Percentiles rank a stretch among this genome's conserved stretches.
These are phyloP conservation scores for Aspergillus sp. DNA, from an alignment of 2,329 filamentous ascomycete genomes.

Conservation along the genomic window DNA sequence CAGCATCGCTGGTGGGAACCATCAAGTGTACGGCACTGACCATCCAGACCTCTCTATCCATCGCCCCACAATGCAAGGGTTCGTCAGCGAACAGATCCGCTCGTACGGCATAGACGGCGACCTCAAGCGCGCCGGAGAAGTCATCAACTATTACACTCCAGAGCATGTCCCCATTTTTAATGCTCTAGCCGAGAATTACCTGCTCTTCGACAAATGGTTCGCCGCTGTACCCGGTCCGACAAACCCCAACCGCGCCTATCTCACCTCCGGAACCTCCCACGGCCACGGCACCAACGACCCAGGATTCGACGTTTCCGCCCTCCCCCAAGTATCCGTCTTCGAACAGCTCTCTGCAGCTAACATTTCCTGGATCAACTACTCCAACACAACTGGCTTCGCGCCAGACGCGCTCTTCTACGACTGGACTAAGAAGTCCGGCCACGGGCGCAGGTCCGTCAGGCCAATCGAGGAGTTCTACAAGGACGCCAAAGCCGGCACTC, in stretches of 20 bases:
- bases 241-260: slow-evolving; percentile 42
- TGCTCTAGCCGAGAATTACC: slow-evolving; percentile 44
- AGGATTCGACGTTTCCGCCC: slow-evolving; percentile 34
- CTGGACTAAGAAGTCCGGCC: slow-evolving; percentile 39
- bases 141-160: slow-evolving; percentile 46
- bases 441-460: slow-evolving; percentile 33
- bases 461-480: slow-evolving; percentile 55
- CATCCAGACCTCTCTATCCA: slow-evolving; percentile 29
- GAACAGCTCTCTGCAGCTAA: slow-evolving; percentile 37
- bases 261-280: slow-evolving; percentile 37
- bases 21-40: slow-evolving; percentile 43
- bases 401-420: slow-evolving; percentile 40
- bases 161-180: slow-evolving; percentile 44
- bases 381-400: slow-evolving; percentile 44
- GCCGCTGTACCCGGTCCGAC: slow-evolving; percentile 43
- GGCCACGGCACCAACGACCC: slow-evolving; percentile 34
- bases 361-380: slow-evolving; percentile 48
- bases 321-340: slow-evolving; percentile 39
- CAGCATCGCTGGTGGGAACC: slow-evolving; percentile 43
- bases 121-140: slow-evolving; percentile 40
- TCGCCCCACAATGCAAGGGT: slow-evolving; percentile 39
- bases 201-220: slow-evolving; percentile 45
- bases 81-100: slow-evolving; percentile 44
- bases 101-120: slow-evolving; percentile 34
- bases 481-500: slow-evolving; percentile 61